phyloP scores from a whole-genome alignment of 2,329 filamentous ascomycete genomes.

The Aspergillus clavatus region DNA sequence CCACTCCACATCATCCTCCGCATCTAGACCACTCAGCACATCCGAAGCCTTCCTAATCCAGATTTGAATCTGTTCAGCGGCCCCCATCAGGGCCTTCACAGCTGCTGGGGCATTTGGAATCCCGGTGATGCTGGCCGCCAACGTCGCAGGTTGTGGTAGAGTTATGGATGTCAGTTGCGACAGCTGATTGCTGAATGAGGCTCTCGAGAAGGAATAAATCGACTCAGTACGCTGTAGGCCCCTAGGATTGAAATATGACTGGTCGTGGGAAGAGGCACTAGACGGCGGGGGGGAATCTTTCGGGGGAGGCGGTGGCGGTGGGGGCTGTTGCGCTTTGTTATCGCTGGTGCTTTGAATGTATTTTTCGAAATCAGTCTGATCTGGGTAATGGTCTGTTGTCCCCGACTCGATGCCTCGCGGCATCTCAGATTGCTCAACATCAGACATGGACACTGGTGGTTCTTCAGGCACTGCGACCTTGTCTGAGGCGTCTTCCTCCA shows the following conservation, averaged over 20 bases:
- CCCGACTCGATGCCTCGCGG: constrained; percentile 16
- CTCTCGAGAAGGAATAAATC: constrained; percentile 87
- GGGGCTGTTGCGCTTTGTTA: constrained; percentile 26
- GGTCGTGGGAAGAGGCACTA: constrained; percentile 28
- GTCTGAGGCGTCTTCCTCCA: neutral
- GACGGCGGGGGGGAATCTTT: constrained; percentile 31
- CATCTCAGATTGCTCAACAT: constrained; percentile 23
- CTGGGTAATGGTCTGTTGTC: constrained; percentile 13
- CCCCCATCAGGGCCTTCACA: constrained; percentile 73
- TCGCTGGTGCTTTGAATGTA: constrained; percentile 37
- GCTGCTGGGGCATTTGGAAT: constrained; percentile 84
- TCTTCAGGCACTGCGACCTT: constrained; percentile 6
- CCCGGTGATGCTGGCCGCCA: constrained; percentile 76
- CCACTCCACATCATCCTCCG: constrained; percentile 97
- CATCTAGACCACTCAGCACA: constrained; percentile 81
- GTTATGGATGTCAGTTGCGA: constrained; percentile 87
- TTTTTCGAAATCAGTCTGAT: constrained; percentile 39
- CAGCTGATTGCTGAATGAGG: constrained; percentile 88
- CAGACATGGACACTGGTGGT: constrained; percentile 24
- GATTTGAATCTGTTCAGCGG: constrained; percentile 84
- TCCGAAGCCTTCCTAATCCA: constrained; percentile 93
- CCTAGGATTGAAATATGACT: constrained; percentile 43
- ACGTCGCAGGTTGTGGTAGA: constrained; percentile 75
- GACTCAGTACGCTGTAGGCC: constrained; percentile 66
- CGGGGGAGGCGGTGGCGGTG: constrained; percentile 31